These are phyloP conservation scores for Graphilbum sp. DNA, from an alignment of 2,329 filamentous ascomycete species.

Conservation along the genomic window DNA sequence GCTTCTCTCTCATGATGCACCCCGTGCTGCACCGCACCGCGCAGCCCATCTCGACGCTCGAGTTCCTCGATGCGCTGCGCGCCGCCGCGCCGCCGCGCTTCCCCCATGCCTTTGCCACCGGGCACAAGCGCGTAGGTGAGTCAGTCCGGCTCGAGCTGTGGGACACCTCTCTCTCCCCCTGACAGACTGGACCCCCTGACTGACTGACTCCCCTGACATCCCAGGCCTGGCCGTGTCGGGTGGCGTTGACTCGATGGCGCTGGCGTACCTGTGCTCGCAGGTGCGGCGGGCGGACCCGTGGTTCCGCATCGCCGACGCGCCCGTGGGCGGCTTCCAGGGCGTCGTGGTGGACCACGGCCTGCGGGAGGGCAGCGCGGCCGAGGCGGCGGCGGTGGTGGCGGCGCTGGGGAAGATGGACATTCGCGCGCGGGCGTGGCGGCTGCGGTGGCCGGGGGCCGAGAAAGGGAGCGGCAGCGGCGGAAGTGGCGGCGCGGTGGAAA, in stretches of 20 bases:
- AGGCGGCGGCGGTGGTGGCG: slow-evolving; percentile 30
- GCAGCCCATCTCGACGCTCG: slow-evolving; percentile 7
- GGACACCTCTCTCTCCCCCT: too few relatives aligned
- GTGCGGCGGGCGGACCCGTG: slow-evolving; percentile 18
- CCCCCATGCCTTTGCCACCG: slow-evolving; percentile 19
- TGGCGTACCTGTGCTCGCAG: slow-evolving; percentile 56
- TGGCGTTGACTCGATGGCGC: slow-evolving; percentile 94
- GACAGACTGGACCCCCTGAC: too few relatives aligned
- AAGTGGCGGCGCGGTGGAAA: slow-evolving; percentile 47
- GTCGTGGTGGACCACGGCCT: slow-evolving; percentile 42
- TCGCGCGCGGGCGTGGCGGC: slow-evolving; percentile 9
- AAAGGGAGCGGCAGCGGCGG: neutral
- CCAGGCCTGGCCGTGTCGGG: slow-evolving; percentile 72
- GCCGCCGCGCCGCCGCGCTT: slow-evolving; percentile 32
- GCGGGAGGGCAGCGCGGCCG: slow-evolving; percentile 31
- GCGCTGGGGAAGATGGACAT: slow-evolving; percentile 21
- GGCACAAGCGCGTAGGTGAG: slow-evolving; percentile 14
- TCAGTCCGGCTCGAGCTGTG: too few relatives aligned
- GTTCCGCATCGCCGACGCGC: slow-evolving; percentile 28
- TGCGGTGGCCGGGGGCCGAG: slow-evolving; percentile 33
- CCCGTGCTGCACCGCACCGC: neutral
- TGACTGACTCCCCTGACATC: too few relatives aligned
- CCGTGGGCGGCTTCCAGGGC: slow-evolving; percentile 22
- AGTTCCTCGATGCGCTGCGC: slow-evolving; percentile 31
- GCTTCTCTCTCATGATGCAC: neutral